Evolutionary conservation across 306 rosid genomes (phyloP).

Genomic region (Pterocarpus macrocarpus): DNA sequence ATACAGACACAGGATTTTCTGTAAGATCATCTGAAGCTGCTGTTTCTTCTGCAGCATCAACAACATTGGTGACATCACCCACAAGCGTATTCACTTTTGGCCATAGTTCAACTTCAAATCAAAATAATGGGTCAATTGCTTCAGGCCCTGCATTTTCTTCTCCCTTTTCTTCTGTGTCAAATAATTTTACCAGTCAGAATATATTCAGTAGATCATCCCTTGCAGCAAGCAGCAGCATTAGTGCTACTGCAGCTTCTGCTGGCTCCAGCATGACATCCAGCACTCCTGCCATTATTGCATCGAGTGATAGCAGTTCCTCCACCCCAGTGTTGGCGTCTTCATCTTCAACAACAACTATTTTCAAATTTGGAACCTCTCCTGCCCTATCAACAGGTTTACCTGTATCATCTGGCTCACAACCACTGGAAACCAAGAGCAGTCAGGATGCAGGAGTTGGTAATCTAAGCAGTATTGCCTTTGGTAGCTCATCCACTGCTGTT

Average conservation of each 20-base stretch:
- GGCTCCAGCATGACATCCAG: slow-evolving; percentile 46
- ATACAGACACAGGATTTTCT: slow-evolving; percentile 48
- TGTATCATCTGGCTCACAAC: slow-evolving; percentile 45
- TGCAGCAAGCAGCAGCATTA: slow-evolving; percentile 27
- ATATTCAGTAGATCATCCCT: slow-evolving; percentile 46
- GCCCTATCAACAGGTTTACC: slow-evolving; percentile 49
- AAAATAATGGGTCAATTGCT: slow-evolving; percentile 62
- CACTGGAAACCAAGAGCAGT: slow-evolving; percentile 53
- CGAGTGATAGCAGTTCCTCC: slow-evolving; percentile 44
- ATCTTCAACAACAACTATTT: slow-evolving; percentile 53
- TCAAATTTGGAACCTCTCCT: slow-evolving; percentile 57
- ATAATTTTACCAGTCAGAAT: slow-evolving; percentile 56
- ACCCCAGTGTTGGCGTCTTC: slow-evolving; percentile 50
- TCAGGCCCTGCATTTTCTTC: slow-evolving; percentile 52
- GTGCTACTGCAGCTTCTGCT: slow-evolving; percentile 38
- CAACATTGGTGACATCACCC: slow-evolving; percentile 52
- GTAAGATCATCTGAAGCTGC: slow-evolving; percentile 54
- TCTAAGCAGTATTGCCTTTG: slow-evolving; percentile 51
- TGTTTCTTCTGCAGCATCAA: slow-evolving; percentile 55
- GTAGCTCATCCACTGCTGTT: slow-evolving; percentile 54
- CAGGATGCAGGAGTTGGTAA: slow-evolving; percentile 58
- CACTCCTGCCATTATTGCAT: slow-evolving; percentile 43
- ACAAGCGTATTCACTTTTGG: slow-evolving; percentile 50
- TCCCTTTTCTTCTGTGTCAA: slow-evolving; percentile 47
- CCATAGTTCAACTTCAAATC: slow-evolving; percentile 55